Percentiles rank a stretch among this genome's conserved stretches.
Evolutionary conservation across 345 rosid genomes (phyloP).

Genomic region (Rhizophora mangle): DNA sequence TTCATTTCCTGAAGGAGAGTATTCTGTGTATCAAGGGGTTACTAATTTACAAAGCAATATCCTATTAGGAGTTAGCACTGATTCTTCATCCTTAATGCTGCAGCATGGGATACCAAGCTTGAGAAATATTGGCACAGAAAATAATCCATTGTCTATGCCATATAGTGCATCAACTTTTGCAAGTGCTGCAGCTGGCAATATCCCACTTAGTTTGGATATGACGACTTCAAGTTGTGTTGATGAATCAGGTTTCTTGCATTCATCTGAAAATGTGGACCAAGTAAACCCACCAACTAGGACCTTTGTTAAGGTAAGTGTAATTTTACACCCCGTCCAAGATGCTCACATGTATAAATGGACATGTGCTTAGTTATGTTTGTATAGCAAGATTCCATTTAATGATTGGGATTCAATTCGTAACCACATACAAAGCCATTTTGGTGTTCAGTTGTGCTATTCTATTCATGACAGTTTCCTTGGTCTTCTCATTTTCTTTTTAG

Average conservation of each 20-base stretch:
- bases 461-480: too few relatives aligned
- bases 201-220: slow-evolving; percentile 40
- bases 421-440: too few relatives aligned
- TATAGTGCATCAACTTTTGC: slow-evolving; percentile 35
- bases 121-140: slow-evolving; percentile 35
- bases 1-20: slow-evolving; percentile 48
- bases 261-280: slow-evolving; percentile 46
- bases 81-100: slow-evolving; percentile 41
- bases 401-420: too few relatives aligned
- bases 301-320: slow-evolving; percentile 43
- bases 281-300: slow-evolving; percentile 39
- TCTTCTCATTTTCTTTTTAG: neutral
- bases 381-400: too few relatives aligned
- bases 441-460: too few relatives aligned
- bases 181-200: slow-evolving; percentile 29
- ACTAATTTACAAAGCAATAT: slow-evolving; percentile 40
- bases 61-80: slow-evolving; percentile 45
- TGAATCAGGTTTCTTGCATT: slow-evolving; percentile 50
- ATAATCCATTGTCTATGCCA: slow-evolving; percentile 32
- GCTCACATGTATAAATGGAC: too few relatives aligned
- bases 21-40: slow-evolving; percentile 28
- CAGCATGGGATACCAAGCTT: slow-evolving; percentile 41
- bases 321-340: too few relatives aligned
- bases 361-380: too few relatives aligned
- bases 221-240: slow-evolving; percentile 48